Conservation (phyloP, 768 basidiomycete genomes). For the Kwoniella sp. region DNA sequence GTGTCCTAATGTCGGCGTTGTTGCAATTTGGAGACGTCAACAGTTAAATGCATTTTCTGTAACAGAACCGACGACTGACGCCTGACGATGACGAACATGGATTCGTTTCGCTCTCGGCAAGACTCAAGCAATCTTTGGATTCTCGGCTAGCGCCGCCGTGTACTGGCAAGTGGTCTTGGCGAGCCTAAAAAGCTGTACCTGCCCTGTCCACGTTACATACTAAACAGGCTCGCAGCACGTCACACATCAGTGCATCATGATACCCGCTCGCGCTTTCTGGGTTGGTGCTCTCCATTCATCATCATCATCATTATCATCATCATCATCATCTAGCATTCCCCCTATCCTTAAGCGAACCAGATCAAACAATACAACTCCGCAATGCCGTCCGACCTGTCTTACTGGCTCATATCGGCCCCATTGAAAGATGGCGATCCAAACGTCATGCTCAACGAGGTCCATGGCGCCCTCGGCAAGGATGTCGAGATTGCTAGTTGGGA, state of each 20-base stretch:
- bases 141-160: no score
- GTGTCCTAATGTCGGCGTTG: no score
- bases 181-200: neutral
- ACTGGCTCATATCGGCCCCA: constrained; percentile 88
- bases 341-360: neutral
- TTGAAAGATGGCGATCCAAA: constrained; percentile 78
- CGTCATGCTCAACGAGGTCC: constrained; percentile 68
- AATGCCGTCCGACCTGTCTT: constrained; percentile 96
- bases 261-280: neutral
- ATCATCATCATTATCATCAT: constrained; percentile 1
- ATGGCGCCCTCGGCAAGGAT: constrained; percentile 61
- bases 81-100: no score
- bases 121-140: no score
- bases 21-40: no score
- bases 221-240: constrained; percentile 15
- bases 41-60: no score
- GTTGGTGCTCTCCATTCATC: constrained; percentile 5
- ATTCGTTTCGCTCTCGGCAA: no score
- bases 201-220: neutral
- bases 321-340: constrained; percentile 4
- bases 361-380: constrained; percentile 11
- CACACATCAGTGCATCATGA: constrained; percentile 8
- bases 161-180: no score
- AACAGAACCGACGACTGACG: no score
- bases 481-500: constrained; percentile 67